Evolutionary conservation across 2,329 filamentous ascomycete species (phyloP).

Genomic region (Ceratocystis variospora): DNA sequence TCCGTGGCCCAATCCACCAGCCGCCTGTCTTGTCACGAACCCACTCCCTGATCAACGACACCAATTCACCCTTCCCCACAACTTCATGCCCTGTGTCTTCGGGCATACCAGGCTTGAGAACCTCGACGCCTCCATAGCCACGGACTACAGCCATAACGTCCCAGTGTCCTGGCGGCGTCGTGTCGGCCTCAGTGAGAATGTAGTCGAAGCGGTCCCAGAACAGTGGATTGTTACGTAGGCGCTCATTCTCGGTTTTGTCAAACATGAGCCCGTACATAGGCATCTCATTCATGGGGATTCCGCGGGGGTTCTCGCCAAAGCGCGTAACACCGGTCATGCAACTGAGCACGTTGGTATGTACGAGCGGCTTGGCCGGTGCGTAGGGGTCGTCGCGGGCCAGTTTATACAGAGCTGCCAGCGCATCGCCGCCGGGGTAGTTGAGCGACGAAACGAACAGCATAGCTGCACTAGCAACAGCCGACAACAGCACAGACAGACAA

Average conservation of each 20-base stretch:
- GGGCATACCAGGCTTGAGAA: slow-evolving; percentile 36
- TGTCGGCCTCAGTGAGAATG: slow-evolving; percentile 41
- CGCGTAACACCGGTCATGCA: slow-evolving; percentile 61
- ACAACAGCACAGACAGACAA: slow-evolving; percentile 43
- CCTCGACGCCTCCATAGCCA: slow-evolving; percentile 45
- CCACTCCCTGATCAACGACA: slow-evolving; percentile 29
- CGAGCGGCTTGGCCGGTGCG: slow-evolving; percentile 26
- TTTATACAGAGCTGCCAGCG: slow-evolving; percentile 43
- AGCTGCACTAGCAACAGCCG: slow-evolving; percentile 45
- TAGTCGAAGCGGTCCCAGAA: slow-evolving; percentile 57
- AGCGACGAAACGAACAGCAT: slow-evolving; percentile 70
- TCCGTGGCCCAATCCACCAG: slow-evolving; percentile 51
- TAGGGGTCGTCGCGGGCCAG: slow-evolving; percentile 25
- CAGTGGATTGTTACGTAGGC: slow-evolving; percentile 30
- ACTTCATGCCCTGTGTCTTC: slow-evolving; percentile 23
- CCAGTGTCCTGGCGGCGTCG: slow-evolving; percentile 39
- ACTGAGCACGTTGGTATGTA: slow-evolving; percentile 49
- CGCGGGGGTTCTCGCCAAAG: slow-evolving; percentile 40
- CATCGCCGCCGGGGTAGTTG: slow-evolving; percentile 87
- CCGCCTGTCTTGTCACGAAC: slow-evolving; percentile 40
- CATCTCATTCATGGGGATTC: slow-evolving; percentile 24
- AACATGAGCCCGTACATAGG: slow-evolving; percentile 29
- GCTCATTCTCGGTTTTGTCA: slow-evolving; percentile 49
- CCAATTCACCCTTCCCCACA: slow-evolving; percentile 33
- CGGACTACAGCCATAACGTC: slow-evolving; percentile 42